Percentiles rank a stretch among this genome's conserved stretches.
Evolutionary conservation across 2,329 filamentous ascomycete species (phyloP).

Genomic region (Aureobasidium sp.): DNA sequence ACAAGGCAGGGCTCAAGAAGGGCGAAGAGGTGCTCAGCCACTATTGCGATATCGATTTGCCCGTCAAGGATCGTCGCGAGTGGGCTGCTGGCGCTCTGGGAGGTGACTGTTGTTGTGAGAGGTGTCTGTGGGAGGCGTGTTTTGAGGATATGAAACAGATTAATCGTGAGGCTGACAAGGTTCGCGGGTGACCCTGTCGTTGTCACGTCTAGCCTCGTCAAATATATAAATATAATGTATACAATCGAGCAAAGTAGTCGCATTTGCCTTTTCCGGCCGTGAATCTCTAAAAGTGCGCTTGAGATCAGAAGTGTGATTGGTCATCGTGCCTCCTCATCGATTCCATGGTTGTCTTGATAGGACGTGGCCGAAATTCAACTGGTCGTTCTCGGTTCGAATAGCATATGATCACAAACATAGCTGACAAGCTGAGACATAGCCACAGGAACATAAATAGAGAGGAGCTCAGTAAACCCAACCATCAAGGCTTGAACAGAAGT

Average conservation of each 20-base stretch:
- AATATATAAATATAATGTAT: neutral
- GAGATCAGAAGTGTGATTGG: neutral
- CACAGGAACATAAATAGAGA: no score
- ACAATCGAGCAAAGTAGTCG: neutral
- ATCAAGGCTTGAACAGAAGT: neutral
- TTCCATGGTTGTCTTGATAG: neutral
- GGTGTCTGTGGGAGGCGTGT: constrained; percentile 63
- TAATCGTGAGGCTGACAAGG: constrained; percentile 7
- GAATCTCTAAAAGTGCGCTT: neutral
- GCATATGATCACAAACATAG: neutral
- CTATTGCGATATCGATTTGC: constrained; percentile 79
- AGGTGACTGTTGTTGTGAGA: constrained; percentile 75
- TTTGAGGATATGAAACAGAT: constrained; percentile 9
- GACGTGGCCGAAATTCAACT: neutral
- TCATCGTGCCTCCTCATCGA: neutral
- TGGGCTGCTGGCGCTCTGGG: constrained; percentile 85
- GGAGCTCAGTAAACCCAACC: no score
- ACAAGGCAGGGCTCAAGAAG: constrained; percentile 54
- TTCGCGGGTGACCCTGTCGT: neutral
- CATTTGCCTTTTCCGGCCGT: neutral
- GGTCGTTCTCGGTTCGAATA: neutral
- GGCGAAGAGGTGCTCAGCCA: constrained; percentile 87
- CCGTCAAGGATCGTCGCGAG: constrained; percentile 71
- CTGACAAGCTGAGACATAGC: neutral
- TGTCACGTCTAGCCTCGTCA: neutral